Evolutionary conservation across 495 filamentous ascomycete species (phyloP), one percentile per base, ranked within the genome.

Genomic region (Hyaloscypha variabilis): DNA sequence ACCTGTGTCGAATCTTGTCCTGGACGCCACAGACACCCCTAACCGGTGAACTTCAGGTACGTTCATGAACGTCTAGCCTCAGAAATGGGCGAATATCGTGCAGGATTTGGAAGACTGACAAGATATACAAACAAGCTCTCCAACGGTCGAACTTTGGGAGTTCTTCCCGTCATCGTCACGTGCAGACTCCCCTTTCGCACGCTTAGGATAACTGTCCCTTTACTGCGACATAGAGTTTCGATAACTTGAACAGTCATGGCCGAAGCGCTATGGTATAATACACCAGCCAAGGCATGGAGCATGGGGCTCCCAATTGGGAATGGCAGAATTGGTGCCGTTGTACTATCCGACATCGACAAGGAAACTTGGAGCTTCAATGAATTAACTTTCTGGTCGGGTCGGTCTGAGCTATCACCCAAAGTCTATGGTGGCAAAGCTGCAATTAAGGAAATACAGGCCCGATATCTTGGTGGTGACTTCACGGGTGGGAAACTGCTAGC

Each of bases 361-460:
- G 66, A 68, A 34, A 58, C 36, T 5, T 68, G 62, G 34, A 65
- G 57, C 54, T 17, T 68, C 26, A 65, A 58, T 23, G 66, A 68
- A 54, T 46, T 65, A 24, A 59, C 62, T 30, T 68, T 68, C n/a
- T 68, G 66, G 66, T 68, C 66, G 8, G 66, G 66, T 25, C 62
- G 65, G 26, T 42, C 62, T 53, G 66, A 68, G 23, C 30, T 10
- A 34, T 62, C 59, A 28, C 46, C 36, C 11, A 29, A 50, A 23
- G 36, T 3, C 5, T 62, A 62, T 52, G 59, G 59, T 39, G 42
- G 42, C 24, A 62, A 30, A 62, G 46, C 11, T 17, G 42, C 59
- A 13, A 21, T 68, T 0, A 49, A 55, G 24, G 31, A 59, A 51
- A 68, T 63, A 0, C 66, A 65, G 25, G 28, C 19, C 30, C 39